Evolutionary conservation across 306 rosid genomes (phyloP), one percentile per base, ranked within the genome.

Genomic region (Alnus rubra): DNA sequence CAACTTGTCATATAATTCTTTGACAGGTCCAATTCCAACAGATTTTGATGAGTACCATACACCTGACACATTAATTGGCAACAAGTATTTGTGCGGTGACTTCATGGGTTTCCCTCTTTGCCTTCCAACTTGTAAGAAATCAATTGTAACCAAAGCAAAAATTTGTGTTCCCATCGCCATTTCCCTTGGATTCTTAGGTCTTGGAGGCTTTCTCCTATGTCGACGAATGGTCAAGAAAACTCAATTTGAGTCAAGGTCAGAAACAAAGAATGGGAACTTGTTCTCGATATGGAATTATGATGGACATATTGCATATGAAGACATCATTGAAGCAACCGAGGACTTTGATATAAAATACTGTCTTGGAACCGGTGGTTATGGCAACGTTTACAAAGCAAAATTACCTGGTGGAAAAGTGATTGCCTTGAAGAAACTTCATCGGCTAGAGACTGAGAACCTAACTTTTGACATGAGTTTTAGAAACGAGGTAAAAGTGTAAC

Each of bases 361-460:
- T 14, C 72, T 76, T 30, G 75, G 81, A 48, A 54, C 75, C 0
- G 85, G 81, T 2, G 64, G 23, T 63, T 63, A 63, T 14, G 47
- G 47, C 7, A 64, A 48, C 14, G 70, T 64, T 35, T 64, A 64
- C 18, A 82, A 1, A 72, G 78, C 78, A 14, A 44, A 72, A 54
- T 16, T 82, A 0, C 81, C 78, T 0, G 53, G 62, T 13, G 78
- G 81, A 0, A 54, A 63, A 0, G 39, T 45, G 23, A 74, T 82
- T 52, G 81, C 85, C 15, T 18, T 82, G 31, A 82, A 82, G 8
- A 82, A 82, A 1, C 85, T 82, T 47, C 81, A 76, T 23, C 12
- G 23, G 4, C 2, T 33, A 6, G 69, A 63, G 4, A 9, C 45
- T 0, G 23, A 63, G 69, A 37, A 63, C 28, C 71, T 70, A 13